Evolutionary conservation across 768 basidiomycete genomes (phyloP).

Genomic region (Leucosporidium scottii): DNA sequence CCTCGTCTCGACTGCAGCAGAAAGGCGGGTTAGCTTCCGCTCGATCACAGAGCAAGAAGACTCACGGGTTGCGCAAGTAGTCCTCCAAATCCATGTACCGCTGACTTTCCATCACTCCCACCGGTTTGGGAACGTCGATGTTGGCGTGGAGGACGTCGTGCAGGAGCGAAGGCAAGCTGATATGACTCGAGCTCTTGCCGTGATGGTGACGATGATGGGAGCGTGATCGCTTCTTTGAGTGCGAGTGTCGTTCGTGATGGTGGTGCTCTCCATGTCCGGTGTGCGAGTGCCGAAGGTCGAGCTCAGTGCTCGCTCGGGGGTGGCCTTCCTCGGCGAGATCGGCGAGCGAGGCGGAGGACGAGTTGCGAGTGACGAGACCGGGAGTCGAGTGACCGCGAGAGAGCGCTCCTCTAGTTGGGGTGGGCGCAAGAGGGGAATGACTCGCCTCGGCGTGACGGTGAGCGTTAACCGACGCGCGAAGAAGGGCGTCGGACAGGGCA

Average conservation of each 20-base stretch:
- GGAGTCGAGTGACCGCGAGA: neutral
- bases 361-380: neutral
- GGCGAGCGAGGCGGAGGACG: constrained; percentile 7
- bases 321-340: constrained; percentile 3
- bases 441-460: neutral
- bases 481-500: constrained; percentile 13
- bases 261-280: neutral
- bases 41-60: neutral
- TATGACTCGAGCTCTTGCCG: constrained; percentile 8
- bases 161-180: constrained; percentile 17
- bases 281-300: no score
- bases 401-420: neutral
- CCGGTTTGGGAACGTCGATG: constrained; percentile 14
- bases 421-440: neutral
- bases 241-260: neutral
- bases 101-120: constrained; percentile 24
- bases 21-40: neutral
- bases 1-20: constrained; percentile 19
- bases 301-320: neutral
- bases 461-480: neutral
- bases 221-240: constrained; percentile 1
- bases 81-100: constrained; percentile 27
- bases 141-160: constrained; percentile 32
- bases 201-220: neutral
- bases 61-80: neutral